Evolutionary conservation across 2,329 filamentous ascomycete species (phyloP), one percentile per base, ranked within the genome.

Genomic region (Neonectria hederae): DNA sequence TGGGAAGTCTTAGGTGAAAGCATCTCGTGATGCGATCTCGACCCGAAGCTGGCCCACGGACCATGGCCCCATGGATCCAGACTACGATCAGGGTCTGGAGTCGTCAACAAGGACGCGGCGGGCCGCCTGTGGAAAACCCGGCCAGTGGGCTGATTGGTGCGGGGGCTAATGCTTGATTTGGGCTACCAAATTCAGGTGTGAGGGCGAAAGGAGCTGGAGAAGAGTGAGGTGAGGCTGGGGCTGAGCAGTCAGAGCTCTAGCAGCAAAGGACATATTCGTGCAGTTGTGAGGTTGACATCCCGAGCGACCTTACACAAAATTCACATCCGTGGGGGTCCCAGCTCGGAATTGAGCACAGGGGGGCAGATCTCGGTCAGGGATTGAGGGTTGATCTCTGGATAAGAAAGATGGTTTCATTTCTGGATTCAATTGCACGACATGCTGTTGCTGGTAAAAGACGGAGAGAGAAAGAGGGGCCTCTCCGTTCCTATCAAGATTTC

Each of bases 11-110:
- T 42, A 72, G 63, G 70, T 74, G 69, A 72, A 72, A 67, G 61
- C 63, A 72, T 74, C 62, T 74, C 70, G 70, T 74, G 69, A 74
- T 74, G 54, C 35, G 56, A 72, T 70, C 60, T 56, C 46, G 46
- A 45, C 24, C 24, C 17, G 32, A 22, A 21, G n/a, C 11, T 43
- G 53, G 30, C 58, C 51, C 45, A 54, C 46, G 53, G 63, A 56
- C 40, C 49, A 59, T 21, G 21, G 19, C 17, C 40, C 49, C 49
- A 28, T 21, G 46, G 54, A 13, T 30, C 42, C 43, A 13, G 19
- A 42, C 21, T 8, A 30, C 42, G 28, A 53, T 51, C 48, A 38
- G 32, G 42, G 21, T 13, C 9, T 54, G 30, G n/a, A 60, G 42
- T 24, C 49, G 43, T 38, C 40, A 3, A 54, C 40, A 5, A 54